Percentiles rank a stretch among this genome's conserved stretches.
These are phyloP conservation scores for Citrus reticulata DNA, from an alignment of 345 rosid genomes.

Conservation along the genomic window DNA sequence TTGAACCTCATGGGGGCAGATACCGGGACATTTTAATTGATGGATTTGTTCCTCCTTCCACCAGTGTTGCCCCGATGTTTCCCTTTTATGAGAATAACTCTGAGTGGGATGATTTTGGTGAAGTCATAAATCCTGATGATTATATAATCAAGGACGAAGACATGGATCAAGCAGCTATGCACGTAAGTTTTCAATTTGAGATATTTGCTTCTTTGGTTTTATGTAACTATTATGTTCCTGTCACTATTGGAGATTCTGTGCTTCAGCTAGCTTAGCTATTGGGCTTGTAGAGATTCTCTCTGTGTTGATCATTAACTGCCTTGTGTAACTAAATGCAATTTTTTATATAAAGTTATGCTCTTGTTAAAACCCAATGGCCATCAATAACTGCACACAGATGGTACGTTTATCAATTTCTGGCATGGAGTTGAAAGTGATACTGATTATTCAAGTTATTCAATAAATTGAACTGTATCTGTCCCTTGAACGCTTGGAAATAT, in stretches of 20 bases:
- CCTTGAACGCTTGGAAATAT: too few relatives aligned
- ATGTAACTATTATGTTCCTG: constrained; percentile 6
- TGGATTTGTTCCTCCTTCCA: constrained; percentile 86
- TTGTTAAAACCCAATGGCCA: background rate
- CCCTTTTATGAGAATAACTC: constrained; percentile 73
- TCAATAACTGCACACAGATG: background rate
- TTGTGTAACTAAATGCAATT: background rate
- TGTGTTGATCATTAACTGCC: background rate
- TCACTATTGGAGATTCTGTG: background rate
- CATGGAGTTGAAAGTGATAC: background rate
- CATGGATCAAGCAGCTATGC: constrained; percentile 69
- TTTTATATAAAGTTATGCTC: background rate
- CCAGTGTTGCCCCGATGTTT: constrained; percentile 89
- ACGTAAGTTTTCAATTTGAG: constrained; percentile 38
- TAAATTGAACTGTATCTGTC: too few relatives aligned
- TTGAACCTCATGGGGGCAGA: constrained; percentile 54
- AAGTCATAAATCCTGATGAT: constrained; percentile 94
- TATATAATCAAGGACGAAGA: constrained; percentile 82
- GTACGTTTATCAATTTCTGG: background rate
- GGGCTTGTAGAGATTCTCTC: background rate
- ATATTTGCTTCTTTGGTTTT: constrained; percentile 9
- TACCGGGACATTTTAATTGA: constrained; percentile 78
- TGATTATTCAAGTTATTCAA: background rate
- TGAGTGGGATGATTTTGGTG: constrained; percentile 99
- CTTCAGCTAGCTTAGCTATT: background rate